These are phyloP conservation scores for Pezicula carpinea DNA, from an alignment of 2,329 filamentous ascomycete genomes.

Conservation along the genomic window DNA sequence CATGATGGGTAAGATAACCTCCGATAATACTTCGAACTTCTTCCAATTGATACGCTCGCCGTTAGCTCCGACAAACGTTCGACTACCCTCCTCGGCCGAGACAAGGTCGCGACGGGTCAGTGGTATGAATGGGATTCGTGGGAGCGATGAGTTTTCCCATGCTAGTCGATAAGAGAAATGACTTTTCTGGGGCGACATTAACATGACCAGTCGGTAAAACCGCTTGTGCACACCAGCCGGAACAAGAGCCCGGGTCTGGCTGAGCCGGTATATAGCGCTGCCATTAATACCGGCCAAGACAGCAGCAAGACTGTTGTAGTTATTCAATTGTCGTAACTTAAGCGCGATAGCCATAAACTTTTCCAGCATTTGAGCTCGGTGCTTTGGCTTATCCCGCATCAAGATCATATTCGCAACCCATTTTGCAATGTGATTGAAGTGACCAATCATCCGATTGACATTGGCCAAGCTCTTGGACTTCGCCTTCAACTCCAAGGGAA, in stretches of 20 bases:
- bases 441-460: constrained; percentile 89
- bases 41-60: constrained; percentile 88
- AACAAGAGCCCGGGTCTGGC: constrained; percentile 74
- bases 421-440: constrained; percentile 82
- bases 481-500: constrained; percentile 66
- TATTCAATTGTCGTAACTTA: constrained; percentile 86
- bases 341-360: constrained; percentile 91
- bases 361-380: constrained; percentile 83
- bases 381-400: constrained; percentile 91
- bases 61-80: constrained; percentile 74
- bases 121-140: constrained; percentile 90
- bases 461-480: constrained; percentile 75
- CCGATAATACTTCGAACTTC: constrained; percentile 95
- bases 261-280: constrained; percentile 77
- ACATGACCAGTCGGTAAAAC: constrained; percentile 80
- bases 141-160: constrained; percentile 90
- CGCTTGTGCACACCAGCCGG: constrained; percentile 69
- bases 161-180: constrained; percentile 94
- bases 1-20: constrained; percentile 86
- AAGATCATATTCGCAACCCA: constrained; percentile 83
- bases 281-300: constrained; percentile 90
- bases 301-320: constrained; percentile 95
- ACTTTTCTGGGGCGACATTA: constrained; percentile 91
- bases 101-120: constrained; percentile 86
- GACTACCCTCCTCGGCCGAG: constrained; percentile 86